Evolutionary conservation across 2,329 filamentous ascomycete genomes (phyloP), one percentile per base, ranked within the genome.

Genomic region (Fusarium tricinctum): DNA sequence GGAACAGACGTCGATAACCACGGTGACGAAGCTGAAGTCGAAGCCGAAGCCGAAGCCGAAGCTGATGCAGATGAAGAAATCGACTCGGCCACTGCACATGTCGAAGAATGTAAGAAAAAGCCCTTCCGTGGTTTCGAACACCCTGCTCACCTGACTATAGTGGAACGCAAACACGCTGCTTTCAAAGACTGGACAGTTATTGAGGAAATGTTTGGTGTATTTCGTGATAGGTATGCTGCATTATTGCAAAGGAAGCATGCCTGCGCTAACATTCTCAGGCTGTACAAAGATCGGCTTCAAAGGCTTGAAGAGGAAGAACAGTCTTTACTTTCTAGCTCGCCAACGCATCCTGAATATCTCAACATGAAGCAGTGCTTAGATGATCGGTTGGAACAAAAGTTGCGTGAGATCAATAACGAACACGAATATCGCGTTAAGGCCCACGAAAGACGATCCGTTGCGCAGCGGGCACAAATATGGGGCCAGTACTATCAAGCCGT

Each of bases 301-400:
- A 90, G 92, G 74, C 84, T 97, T 56, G 94, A 97, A 73, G 82
- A 85, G 69, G 88, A 91, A 77, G 89, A 91, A 74, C 85, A 84
- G 32, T 89, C 89, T 77, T 80, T 91, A 19, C 79, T 83, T 56
- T 82, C 86, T 70, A 83, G 86, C 46, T 84, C 83, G 54, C 88
- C 88, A n/a, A 91, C 89, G n/a, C 96, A 99, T 77, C 92, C 93
- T 35, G 95, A 97, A 78, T 95, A 94, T 71, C 84, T 97, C 35
- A 92, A 92, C 42, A 97, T 97, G 89, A 90, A 97, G 78, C 89
- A 93, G 76, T 94, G 91, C 76, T 87, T 99, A 56, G 89, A 97
- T 79, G 90, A 91, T 61, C 89, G 95, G 74, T 87, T 92, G 67
- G 89, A 94, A 61, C 91, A 93, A 73, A 97, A 93, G 79, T 83